Base-by-base conservation (phyloP, 768 basidiomycete genomes). In the Xerocomus brunneocitrinus region DNA sequence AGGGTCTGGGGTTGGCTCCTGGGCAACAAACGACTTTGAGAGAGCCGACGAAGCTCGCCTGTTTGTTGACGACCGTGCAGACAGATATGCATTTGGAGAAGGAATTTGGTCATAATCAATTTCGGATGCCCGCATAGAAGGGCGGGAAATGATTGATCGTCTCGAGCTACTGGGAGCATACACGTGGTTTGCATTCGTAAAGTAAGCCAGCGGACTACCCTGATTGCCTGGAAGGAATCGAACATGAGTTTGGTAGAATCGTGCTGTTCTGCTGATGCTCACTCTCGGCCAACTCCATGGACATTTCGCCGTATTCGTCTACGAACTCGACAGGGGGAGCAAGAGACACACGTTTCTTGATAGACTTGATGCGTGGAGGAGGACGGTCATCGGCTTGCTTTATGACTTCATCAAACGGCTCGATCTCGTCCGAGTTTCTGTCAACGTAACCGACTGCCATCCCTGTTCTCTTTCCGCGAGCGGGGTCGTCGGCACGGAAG, bases 401-500 rank as follows among this genome's bases (percentile, higher is more conserved):
- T 43, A 91, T 77, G 49, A 91, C 65, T 62, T 89, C 79, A 51
- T 86, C 87, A 66, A 91, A 91, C 0, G 83, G 85, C 66, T 91
- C 89, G 65, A 91, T 90, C 28, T 87, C 89, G 67, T 90, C 89
- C 25, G 87, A 87, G 64, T 80, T 82, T 59, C 82, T 83, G 56
- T 85, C 81, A 52, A 90, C 81, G 62, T 80, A 79, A 36, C 72
- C 78, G 13, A 91, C 83, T 0, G 80, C 75, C 50, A 89, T 77
- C 5, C 89, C 89, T 0, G 89, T 91, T 66, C 83, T 87, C 78
- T 88, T 90, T 16, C 89, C 89, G 51, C 84, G 86, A 47, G 80
- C 80, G 10, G 82, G 80, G 60, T 90, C 85, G 58, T 89, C 86
- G 3, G 86, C 88, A 46, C 85, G 81, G 62, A 86, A 91, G 1